Conservation (phyloP, 495 filamentous ascomycete genomes). For the Talaromyces ruber region DNA sequence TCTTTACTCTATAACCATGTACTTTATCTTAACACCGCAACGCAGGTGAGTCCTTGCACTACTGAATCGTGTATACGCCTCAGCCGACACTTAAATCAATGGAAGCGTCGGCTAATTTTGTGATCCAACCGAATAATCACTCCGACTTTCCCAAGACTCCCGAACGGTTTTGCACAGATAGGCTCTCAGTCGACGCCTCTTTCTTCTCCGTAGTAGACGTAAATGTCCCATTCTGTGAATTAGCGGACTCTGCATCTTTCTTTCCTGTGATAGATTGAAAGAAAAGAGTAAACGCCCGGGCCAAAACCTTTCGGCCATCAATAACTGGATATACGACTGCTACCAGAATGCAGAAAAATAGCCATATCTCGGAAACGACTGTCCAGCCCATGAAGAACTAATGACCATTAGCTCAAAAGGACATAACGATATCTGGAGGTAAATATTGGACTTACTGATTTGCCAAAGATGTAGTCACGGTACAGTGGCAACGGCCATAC, state of each 20-base stretch:
- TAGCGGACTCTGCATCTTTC: background rate
- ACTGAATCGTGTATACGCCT: too few species aligned
- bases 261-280: background rate
- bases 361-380: background rate
- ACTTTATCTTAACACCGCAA: too few species aligned
- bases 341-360: slow-evolving; percentile 1
- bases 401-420: background rate
- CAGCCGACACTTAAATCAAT: too few species aligned
- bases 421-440: background rate
- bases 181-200: background rate
- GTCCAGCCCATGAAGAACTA: slow-evolving; percentile 2
- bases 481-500: background rate
- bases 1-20: background rate
- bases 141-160: background rate
- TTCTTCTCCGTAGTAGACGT: background rate
- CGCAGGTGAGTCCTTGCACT: too few species aligned
- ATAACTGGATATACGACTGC: background rate
- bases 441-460: background rate
- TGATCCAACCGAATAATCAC: background rate
- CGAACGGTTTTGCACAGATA: background rate
- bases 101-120: background rate
- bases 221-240: background rate
- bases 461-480: background rate
- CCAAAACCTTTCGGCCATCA: background rate
- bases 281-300: background rate